Conservation (phyloP, 345 rosid species). For the Linum usitatissimum region DNA sequence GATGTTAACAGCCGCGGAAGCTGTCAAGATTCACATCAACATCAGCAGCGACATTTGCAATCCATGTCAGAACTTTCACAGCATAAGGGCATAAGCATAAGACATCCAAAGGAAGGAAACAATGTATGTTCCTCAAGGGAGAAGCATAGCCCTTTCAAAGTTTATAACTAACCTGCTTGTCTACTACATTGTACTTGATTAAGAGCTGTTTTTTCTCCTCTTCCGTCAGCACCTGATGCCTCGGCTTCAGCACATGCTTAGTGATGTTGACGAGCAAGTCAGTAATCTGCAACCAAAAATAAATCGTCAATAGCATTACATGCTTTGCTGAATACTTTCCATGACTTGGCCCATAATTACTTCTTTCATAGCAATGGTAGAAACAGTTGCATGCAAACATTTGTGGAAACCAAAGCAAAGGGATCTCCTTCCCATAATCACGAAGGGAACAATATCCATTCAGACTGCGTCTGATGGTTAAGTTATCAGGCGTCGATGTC, state of each 20-base stretch:
- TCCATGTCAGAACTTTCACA: neutral
- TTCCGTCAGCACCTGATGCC: conserved; percentile 49
- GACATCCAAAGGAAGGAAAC: too few species aligned
- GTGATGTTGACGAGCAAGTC: conserved; percentile 75
- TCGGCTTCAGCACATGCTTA: conserved; percentile 67
- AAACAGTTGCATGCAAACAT: neutral
- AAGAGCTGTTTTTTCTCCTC: conserved; percentile 55
- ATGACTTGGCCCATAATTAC: too few species aligned
- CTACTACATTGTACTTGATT: conserved; percentile 50
- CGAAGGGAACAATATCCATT: too few species aligned
- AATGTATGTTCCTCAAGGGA: too few species aligned
- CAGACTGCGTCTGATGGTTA: neutral
- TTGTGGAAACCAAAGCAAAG: neutral
- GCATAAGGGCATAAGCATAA: neutral
- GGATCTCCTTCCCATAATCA: neutral
- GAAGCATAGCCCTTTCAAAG: too few species aligned
- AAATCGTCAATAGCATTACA: neutral
- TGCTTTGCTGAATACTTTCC: neutral
- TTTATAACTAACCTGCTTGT: conserved; percentile 60
- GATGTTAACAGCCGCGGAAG: conserved; percentile 26
- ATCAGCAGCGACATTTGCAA: neutral
- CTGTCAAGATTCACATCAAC: conserved; percentile 13
- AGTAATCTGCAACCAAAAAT: conserved; percentile 33
- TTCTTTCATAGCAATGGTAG: too few species aligned
- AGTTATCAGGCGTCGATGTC: neutral